Conservation (phyloP, 2,329 filamentous ascomycete species). For the Mollisia scopiformis region DNA sequence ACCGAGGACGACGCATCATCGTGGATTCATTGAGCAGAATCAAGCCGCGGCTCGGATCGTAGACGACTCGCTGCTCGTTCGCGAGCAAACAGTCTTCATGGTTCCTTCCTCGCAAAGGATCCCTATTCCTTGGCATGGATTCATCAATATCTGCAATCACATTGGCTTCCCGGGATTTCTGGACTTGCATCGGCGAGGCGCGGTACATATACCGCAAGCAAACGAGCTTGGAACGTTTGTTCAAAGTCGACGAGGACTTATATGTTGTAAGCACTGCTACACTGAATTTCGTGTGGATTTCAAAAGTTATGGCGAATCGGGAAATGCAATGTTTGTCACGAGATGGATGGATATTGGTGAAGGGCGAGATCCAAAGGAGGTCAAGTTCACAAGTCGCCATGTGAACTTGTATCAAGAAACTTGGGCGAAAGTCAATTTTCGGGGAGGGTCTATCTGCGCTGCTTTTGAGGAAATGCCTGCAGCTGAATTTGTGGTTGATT, state of each 20-base stretch:
- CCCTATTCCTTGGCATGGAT: conserved; percentile 7
- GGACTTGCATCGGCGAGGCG: conserved; percentile 1
- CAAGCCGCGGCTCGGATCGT: conserved; percentile 12
- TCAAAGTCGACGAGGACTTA: conserved; percentile 14
- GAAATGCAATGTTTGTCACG: conserved; percentile 20
- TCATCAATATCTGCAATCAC: conserved; percentile 14
- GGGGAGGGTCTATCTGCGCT: conserved; percentile 16
- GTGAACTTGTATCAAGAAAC: not conserved
- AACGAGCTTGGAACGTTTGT: conserved; percentile 7
- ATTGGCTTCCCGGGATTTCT: not conserved
- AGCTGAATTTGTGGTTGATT: conserved; percentile 16
- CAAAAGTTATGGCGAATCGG: conserved; percentile 14
- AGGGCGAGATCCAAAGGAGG: conserved; percentile 6
- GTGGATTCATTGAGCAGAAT: conserved; percentile 6
- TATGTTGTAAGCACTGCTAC: conserved; percentile 15
- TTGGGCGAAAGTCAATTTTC: not conserved
- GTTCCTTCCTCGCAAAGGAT: conserved; percentile 6
- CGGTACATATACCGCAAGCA: conserved; percentile 4
- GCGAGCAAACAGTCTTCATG: conserved; percentile 21
- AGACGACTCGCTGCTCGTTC: conserved; percentile 15
- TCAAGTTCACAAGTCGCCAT: conserved; percentile 11
- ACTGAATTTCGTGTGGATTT: conserved; percentile 20
- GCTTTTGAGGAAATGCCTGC: conserved; percentile 14
- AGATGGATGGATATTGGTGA: conserved; percentile 21
- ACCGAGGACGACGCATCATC: not conserved